phyloP scores from a whole-genome alignment of 2,329 filamentous ascomycete genomes.

The Fusarium subtropicale region DNA sequence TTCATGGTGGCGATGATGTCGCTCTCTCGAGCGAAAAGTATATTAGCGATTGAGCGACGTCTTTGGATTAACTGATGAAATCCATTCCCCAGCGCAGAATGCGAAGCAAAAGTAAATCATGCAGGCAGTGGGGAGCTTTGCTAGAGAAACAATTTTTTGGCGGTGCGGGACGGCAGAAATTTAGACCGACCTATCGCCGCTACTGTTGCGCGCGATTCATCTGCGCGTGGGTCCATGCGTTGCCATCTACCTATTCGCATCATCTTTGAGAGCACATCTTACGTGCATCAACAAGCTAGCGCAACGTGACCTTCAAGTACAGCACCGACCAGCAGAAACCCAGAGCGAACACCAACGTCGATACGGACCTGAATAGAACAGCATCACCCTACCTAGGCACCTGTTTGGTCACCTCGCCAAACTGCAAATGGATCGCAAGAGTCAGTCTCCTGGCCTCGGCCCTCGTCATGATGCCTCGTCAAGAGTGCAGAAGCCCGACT shows the following conservation, averaged over 20 bases:
- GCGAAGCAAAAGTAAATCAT: constrained; percentile 33
- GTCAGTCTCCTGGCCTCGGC: constrained; percentile 63
- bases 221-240: constrained; percentile 8
- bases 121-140: constrained; percentile 40
- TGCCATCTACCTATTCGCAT: constrained; percentile 24
- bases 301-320: background rate
- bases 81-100: constrained; percentile 41
- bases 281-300: background rate
- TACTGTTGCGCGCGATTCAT: constrained; percentile 29
- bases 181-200: constrained; percentile 33
- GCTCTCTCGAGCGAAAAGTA: constrained; percentile 28
- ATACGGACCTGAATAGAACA: background rate
- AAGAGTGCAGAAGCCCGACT: constrained; percentile 66
- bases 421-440: constrained; percentile 63
- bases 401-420: background rate
- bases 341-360: background rate
- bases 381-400: background rate
- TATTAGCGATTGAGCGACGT: constrained; percentile 42
- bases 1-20: constrained; percentile 64
- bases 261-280: constrained; percentile 18
- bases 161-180: constrained; percentile 60
- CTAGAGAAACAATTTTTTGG: constrained; percentile 57
- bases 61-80: constrained; percentile 38
- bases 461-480: constrained; percentile 67
- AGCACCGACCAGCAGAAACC: background rate